Percentiles rank a stretch among this genome's conserved stretches.
These are phyloP conservation scores for Tulasnella sp. DNA, from an alignment of 768 basidiomycete species.

Conservation along the genomic window DNA sequence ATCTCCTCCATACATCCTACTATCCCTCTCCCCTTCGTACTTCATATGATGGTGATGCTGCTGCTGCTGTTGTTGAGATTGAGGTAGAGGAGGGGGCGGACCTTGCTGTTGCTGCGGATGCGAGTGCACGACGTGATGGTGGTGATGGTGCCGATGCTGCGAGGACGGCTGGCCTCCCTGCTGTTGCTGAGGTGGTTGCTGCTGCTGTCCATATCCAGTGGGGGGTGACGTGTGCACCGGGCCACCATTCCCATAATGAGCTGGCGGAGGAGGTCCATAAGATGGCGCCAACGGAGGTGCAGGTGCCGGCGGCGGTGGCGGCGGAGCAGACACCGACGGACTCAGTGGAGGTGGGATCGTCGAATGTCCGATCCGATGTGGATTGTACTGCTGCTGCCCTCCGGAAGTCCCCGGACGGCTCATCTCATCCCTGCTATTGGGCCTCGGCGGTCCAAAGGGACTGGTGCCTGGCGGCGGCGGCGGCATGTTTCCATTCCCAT, in stretches of 20 bases:
- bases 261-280: neutral
- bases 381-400: too few species aligned
- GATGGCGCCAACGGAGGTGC: neutral
- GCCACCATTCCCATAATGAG: neutral
- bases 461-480: too few species aligned
- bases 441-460: too few species aligned
- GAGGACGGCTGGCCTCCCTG: neutral
- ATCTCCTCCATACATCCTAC: neutral
- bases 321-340: neutral
- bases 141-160: neutral
- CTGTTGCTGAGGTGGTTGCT: neutral
- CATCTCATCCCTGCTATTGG: too few species aligned
- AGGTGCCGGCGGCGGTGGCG: neutral
- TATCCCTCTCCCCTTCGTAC: neutral
- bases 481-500: too few species aligned
- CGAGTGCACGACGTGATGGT: neutral
- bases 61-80: neutral
- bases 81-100: constrained; percentile 4
- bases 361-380: too few species aligned
- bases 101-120: constrained; percentile 1
- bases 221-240: neutral
- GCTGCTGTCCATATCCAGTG: neutral
- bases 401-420: too few species aligned
- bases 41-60: too few species aligned
- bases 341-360: too few species aligned